Evolutionary conservation across 2,329 filamentous ascomycete species (phyloP).

Genomic region (Gnomoniopsis sp.): DNA sequence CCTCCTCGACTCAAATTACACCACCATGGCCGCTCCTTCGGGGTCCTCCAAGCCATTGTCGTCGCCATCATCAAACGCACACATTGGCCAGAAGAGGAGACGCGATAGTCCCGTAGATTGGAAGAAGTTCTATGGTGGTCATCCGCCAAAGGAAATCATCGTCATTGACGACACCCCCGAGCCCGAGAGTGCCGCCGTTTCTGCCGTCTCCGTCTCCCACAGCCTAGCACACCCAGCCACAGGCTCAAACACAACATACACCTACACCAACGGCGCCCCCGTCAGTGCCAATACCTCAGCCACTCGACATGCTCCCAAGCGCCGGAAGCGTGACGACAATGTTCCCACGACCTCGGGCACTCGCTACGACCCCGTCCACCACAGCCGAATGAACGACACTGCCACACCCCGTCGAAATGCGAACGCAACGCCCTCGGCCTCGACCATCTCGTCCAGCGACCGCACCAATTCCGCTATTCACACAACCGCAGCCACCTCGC

Average conservation of each 20-base stretch:
- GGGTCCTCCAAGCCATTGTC: constrained; percentile 21
- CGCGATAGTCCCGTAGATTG: constrained; percentile 65
- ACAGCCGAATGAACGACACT: constrained; percentile 65
- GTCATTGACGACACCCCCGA: constrained; percentile 75
- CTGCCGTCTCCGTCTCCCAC: constrained; percentile 33
- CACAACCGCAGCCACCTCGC: constrained; percentile 85
- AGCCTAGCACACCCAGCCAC: constrained; percentile 31
- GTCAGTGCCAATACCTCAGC: constrained; percentile 23
- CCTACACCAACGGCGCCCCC: constrained; percentile 27
- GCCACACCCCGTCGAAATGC: constrained; percentile 69
- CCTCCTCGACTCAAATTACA: constrained; percentile 27
- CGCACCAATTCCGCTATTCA: constrained; percentile 76
- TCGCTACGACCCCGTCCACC: constrained; percentile 68
- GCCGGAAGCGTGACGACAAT: constrained; percentile 64
- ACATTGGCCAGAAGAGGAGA: constrained; percentile 46
- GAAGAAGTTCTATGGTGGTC: constrained; percentile 79
- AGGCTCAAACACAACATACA: constrained; percentile 24
- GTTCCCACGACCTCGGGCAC: constrained; percentile 26
- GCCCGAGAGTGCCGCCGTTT: constrained; percentile 38
- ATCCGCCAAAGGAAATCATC: constrained; percentile 79
- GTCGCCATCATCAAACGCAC: constrained; percentile 20
- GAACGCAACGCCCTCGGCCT: constrained; percentile 57
- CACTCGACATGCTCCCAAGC: constrained; percentile 62
- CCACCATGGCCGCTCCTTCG: constrained; percentile 35
- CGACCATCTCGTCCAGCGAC: constrained; percentile 72